These are phyloP conservation scores for Phytophthora sansomeana DNA, from an alignment of 352 stramenopile genomes.

Conservation along the genomic window DNA sequence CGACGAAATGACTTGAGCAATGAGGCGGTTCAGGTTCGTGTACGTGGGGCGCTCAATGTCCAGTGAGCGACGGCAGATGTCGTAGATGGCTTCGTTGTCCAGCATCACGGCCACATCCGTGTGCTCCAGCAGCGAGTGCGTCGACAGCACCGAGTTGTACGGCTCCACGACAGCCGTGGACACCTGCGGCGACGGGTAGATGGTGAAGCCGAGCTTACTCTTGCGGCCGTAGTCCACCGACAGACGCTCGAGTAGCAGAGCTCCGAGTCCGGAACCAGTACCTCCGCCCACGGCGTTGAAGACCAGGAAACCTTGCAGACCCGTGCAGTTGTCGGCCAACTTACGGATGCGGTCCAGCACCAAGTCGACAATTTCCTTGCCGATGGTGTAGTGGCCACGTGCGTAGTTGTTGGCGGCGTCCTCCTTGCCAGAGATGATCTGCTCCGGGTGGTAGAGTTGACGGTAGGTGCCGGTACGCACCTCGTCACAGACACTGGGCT, in stretches of 20 bases:
- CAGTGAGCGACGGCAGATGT: slow-evolving; percentile 6
- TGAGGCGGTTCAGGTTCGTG: slow-evolving; percentile 98
- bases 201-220: slow-evolving; percentile 10
- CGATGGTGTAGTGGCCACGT: slow-evolving; percentile 92
- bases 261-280: slow-evolving; percentile 1
- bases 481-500: not conserved
- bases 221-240: not conserved
- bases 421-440: slow-evolving; percentile 98
- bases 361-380: slow-evolving; percentile 96
- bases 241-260: slow-evolving; percentile 5
- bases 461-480: slow-evolving; percentile 67
- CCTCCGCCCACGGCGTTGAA: slow-evolving; percentile 13
- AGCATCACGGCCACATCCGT: slow-evolving; percentile 6
- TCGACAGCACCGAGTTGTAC: slow-evolving; percentile 11
- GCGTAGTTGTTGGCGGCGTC: slow-evolving; percentile 92
- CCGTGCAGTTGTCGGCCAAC: slow-evolving; percentile 96
- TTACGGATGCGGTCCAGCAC: slow-evolving; percentile 97
- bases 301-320: slow-evolving; percentile 95
- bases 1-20: slow-evolving; percentile 98
- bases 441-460: slow-evolving; percentile 96
- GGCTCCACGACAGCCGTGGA: slow-evolving; percentile 6
- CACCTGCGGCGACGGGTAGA: slow-evolving; percentile 6
- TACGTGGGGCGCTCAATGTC: slow-evolving; percentile 95
- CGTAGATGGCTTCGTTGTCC: not conserved
- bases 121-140: slow-evolving; percentile 11